Evolutionary conservation across 192 early-diverging fungal genomes (phyloP).

Genomic region (Chytriomyces confervae): DNA sequence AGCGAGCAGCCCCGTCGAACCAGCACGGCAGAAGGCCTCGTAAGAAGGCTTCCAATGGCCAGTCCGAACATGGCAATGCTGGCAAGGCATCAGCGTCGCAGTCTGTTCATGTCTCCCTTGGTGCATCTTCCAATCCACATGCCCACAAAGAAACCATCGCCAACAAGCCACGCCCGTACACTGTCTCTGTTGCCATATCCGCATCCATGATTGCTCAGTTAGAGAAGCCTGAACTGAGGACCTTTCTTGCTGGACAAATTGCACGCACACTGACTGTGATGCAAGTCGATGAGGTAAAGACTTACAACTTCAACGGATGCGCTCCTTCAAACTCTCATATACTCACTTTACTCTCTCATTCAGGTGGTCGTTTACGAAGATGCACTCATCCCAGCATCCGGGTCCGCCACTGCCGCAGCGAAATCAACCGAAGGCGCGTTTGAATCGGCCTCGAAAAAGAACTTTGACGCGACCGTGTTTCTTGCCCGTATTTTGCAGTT

Average conservation of each 20-base stretch:
- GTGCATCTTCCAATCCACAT: too few species aligned
- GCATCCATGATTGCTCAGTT: conserved; percentile 69
- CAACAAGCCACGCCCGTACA: conserved; percentile 45
- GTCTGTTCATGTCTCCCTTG: too few species aligned
- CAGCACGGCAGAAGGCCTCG: conserved; percentile 4
- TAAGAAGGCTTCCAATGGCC: background rate
- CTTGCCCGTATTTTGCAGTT: conserved; percentile 71
- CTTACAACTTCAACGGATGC: too few species aligned
- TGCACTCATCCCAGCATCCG: conserved; percentile 35
- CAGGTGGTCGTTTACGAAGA: conserved; percentile 71
- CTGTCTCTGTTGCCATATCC: conserved; percentile 70
- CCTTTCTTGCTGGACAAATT: conserved; percentile 75
- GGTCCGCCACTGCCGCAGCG: background rate
- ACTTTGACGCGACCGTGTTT: conserved; percentile 64
- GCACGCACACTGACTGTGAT: conserved; percentile 62
- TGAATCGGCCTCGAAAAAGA: conserved; percentile 44
- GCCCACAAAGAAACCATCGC: background rate
- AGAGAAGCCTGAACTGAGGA: conserved; percentile 68
- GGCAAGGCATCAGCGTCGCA: background rate
- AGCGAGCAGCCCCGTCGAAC: background rate
- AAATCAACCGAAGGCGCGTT: conserved; percentile 26
- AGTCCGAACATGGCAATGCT: background rate
- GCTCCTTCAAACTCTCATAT: too few species aligned
- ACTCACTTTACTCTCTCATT: too few species aligned
- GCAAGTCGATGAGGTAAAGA: conserved; percentile 65